Evolutionary conservation across 768 basidiomycete genomes (phyloP), one percentile per base, ranked within the genome.

Genomic region (Boletus pseudopeckii): DNA sequence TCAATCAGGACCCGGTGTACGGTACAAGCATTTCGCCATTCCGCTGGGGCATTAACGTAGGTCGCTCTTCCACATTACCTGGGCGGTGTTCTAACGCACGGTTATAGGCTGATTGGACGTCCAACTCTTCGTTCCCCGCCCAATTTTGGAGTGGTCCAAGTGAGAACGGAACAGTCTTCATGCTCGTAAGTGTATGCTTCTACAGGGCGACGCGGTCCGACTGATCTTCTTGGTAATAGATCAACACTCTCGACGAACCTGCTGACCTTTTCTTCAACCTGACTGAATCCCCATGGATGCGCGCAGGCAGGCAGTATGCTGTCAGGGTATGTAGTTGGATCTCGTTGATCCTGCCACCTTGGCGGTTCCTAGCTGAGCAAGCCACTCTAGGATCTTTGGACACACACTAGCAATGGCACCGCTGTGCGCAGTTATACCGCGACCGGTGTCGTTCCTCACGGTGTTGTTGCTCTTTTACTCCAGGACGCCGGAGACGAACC

Each of bases 401-500:
- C 81, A 5, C 86, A 88, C 63, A 86, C 83, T 7, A 70, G 79
- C 63, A 87, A 87, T 55, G 85, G 84, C 4, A 86, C 82, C 0
- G 81, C 81, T 3, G 73, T 85, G 33, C 78, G 86, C 7, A 80
- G 74, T 62, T 78, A 85, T 60, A 71, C 67, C 2, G 76, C 74
- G 2, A 51, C 61, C 3, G 65, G 61, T n/a, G 79, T 88, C 4
- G 80, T 82, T 7, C 63, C 83, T 4, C 87, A 88, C 57, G 84
- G 86, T 3, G 85, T 87, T 36, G 79, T 79, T 20, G 86, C 84
- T 20, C 66, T 88, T 4, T 66, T 88, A 37, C 64, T 88, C 55
- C 78, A 75, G 46, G 87, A 89, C 57, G 82, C 79, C 10, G 85
- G 87, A 7, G 75, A 86, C 48, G 86, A 88, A 65, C 85, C 86